Evolutionary conservation across 345 rosid species (phyloP), one percentile per base, ranked within the genome.

Genomic region (Acer saccharum): DNA sequence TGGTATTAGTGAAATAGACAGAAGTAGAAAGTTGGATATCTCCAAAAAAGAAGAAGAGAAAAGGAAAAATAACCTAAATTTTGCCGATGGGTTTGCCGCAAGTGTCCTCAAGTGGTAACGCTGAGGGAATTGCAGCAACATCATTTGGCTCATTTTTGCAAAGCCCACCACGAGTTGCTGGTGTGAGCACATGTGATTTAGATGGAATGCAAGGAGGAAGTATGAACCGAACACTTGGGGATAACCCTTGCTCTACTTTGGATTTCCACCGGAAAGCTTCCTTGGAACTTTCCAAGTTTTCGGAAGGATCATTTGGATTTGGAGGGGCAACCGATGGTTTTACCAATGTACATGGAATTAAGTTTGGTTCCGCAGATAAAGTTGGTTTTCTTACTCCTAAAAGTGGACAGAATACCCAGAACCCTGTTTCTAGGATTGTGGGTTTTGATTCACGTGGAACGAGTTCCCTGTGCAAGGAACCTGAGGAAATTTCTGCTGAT

Each of bases 61-160:
- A 71, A 79, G 64, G 4, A 11, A 61, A 54, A 21, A 46, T 64
- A 69, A 71, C n/a, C 82, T 81, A 65, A 67, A 65, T 67, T 78
- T 73, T 78, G 57, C 84, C 69, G 14, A 94, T 95, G 98, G 98
- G 98, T 61, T 77, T 95, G 84, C 98, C 95, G 0, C 98, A 89
- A 80, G 85, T 88, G 81, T 83, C 92, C 85, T 85, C 95, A 32
- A 65, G 71, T 76, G 89, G 83, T 65, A 76, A 71, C 76, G 80
- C 77, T 41, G 80, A 86, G 69, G 97, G 75, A 81, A 82, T 82
- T 77, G 76, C 83, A 71, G 85, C 87, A 71, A 74, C 87, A 57
- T 69, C 90, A 2, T 62, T 78, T 65, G 79, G 77, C 80, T 78
- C 85, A 12, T 85, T 85, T 79, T 80, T 87, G 69, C 92, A 83